Evolutionary conservation across 2,329 filamentous ascomycete species (phyloP).

Genomic region (Stachybotrys elegans): DNA sequence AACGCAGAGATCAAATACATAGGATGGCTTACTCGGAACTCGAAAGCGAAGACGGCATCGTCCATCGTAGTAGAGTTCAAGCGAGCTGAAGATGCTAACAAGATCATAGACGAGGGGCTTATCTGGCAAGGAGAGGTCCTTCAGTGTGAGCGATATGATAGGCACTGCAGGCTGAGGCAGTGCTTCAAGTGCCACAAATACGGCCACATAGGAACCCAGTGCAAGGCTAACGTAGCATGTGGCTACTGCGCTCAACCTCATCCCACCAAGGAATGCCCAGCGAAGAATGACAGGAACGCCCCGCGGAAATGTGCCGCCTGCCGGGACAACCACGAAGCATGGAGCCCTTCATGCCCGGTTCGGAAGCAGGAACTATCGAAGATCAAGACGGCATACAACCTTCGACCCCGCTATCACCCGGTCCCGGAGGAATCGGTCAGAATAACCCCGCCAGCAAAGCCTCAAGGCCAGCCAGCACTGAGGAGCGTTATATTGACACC

Average conservation of each 20-base stretch:
- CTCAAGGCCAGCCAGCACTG: background rate
- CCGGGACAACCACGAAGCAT: constrained; percentile 1
- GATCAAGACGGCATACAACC: constrained; percentile 1
- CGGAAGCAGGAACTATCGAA: constrained; percentile 1
- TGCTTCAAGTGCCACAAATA: too few relatives aligned
- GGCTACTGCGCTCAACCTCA: constrained; percentile 5
- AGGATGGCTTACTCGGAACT: constrained; percentile 4
- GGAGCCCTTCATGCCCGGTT: constrained; percentile 1
- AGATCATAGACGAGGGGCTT: too few relatives aligned
- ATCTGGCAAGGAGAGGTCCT: too few relatives aligned
- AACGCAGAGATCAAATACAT: constrained; percentile 8
- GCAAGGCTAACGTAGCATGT: constrained; percentile 7
- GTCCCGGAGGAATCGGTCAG: background rate
- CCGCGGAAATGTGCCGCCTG: constrained; percentile 1
- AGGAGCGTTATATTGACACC: constrained; percentile 1
- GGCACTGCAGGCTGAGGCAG: too few relatives aligned
- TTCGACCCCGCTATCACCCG: background rate
- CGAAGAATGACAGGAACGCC: background rate
- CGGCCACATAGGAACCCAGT: constrained; percentile 10
- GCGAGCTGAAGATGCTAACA: background rate
- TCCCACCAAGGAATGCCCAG: background rate
- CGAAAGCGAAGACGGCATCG: constrained; percentile 2
- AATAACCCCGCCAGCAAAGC: background rate
- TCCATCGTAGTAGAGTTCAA: constrained; percentile 5
- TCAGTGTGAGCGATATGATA: too few relatives aligned